Conservation (phyloP, 176 grass and related monocot species). For the Calamus simplicifolius region DNA sequence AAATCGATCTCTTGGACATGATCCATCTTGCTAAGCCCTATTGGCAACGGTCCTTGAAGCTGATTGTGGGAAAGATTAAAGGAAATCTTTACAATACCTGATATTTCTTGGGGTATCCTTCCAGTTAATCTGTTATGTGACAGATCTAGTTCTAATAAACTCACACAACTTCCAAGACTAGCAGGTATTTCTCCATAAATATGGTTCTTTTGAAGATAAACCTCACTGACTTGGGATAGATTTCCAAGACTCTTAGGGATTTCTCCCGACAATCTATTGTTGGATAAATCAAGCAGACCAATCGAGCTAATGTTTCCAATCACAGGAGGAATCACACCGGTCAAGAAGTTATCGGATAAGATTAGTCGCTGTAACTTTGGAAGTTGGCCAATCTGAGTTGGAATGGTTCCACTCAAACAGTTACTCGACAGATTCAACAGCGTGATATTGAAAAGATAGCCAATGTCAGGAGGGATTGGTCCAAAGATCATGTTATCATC, state of each 20-base stretch:
- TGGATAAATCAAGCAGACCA: conserved; percentile 48
- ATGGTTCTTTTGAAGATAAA: conserved; percentile 43
- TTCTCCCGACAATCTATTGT: conserved; percentile 38
- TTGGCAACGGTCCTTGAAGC: conserved; percentile 42
- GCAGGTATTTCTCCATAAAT: conserved; percentile 52
- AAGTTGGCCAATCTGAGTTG: conserved; percentile 35
- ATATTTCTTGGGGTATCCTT: conserved; percentile 26
- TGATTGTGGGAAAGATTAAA: conserved; percentile 74
- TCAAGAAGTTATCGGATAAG: conserved; percentile 47
- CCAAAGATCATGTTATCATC: conserved; percentile 59
- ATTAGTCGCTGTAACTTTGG: conserved; percentile 30
- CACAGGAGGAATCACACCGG: conserved; percentile 37
- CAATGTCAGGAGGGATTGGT: conserved; percentile 44
- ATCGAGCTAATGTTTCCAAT: conserved; percentile 36
- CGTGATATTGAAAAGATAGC: conserved; percentile 45
- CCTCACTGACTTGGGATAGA: conserved; percentile 2
- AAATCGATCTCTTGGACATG: conserved; percentile 45
- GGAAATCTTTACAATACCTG: conserved; percentile 30
- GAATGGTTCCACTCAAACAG: conserved; percentile 44
- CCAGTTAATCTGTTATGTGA: conserved; percentile 55
- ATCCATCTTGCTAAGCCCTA: conserved; percentile 38
- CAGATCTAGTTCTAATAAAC: conserved; percentile 41
- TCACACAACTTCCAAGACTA: conserved; percentile 20
- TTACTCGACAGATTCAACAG: conserved; percentile 81
- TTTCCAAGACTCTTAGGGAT: conserved; percentile 50